Conservation (phyloP, 2,329 filamentous ascomycete species). For the Aspergillus bombycis region DNA sequence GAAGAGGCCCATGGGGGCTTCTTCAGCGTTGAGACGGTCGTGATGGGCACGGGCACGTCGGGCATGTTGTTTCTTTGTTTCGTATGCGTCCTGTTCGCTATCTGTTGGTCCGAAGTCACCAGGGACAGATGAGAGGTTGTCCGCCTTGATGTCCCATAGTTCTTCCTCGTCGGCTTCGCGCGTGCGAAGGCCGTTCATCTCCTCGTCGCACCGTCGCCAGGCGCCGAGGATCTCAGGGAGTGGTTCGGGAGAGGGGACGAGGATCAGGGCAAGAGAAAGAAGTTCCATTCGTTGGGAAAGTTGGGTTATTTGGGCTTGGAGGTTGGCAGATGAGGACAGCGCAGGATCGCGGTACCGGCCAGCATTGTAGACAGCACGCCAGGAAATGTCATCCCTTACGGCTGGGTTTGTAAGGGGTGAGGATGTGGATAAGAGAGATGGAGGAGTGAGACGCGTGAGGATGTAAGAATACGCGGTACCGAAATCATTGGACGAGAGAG, state of each 20-base stretch:
- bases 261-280: slow-evolving; percentile 63
- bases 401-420: slow-evolving; percentile 30
- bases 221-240: slow-evolving; percentile 64
- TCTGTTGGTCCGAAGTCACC: slow-evolving; percentile 50
- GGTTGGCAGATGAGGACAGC: slow-evolving; percentile 32
- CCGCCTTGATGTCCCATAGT: slow-evolving; percentile 60
- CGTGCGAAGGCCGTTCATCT: slow-evolving; percentile 57
- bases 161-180: slow-evolving; percentile 60
- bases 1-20: slow-evolving; percentile 56
- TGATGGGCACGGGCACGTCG: slow-evolving; percentile 35
- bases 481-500: slow-evolving; percentile 49
- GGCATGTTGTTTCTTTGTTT: slow-evolving; percentile 45
- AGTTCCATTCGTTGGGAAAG: slow-evolving; percentile 68
- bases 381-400: slow-evolving; percentile 60
- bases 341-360: slow-evolving; percentile 55
- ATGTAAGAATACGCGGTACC: slow-evolving; percentile 70
- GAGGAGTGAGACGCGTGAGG: slow-evolving; percentile 57
- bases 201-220: slow-evolving; percentile 66
- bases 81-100: slow-evolving; percentile 48
- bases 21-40: slow-evolving; percentile 37
- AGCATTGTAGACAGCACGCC: slow-evolving; percentile 66
- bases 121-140: slow-evolving; percentile 44
- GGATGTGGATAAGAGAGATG: slow-evolving; percentile 36
- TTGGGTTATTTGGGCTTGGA: slow-evolving; percentile 53
- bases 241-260: slow-evolving; percentile 58